Percentiles rank a stretch among this genome's conserved stretches.
Evolutionary conservation across 1,139 yeast species (phyloP).

Genomic region (Hyphopichia burtonii): DNA sequence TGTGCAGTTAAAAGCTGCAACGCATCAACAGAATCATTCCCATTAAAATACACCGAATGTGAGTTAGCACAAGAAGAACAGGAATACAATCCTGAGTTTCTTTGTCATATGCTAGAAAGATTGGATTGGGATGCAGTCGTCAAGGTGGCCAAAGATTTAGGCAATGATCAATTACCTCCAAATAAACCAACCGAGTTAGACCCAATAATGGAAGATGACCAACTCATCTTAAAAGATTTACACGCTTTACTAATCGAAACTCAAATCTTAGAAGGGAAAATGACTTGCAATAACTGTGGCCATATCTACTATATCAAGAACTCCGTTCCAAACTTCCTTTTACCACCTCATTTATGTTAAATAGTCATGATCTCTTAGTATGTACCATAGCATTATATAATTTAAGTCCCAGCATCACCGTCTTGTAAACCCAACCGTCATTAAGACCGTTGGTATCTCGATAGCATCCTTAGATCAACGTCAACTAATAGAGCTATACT

Average conservation of each 20-base stretch:
- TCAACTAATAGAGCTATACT: too few relatives aligned
- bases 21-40: conserved; percentile 73
- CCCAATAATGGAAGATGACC: conserved; percentile 57
- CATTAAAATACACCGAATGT: conserved; percentile 71
- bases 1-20: conserved; percentile 89
- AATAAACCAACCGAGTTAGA: conserved; percentile 62
- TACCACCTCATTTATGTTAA: conserved; percentile 79
- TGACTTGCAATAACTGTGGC: conserved; percentile 83
- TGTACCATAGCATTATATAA: background rate
- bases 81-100: conserved; percentile 81
- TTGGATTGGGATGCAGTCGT: conserved; percentile 86
- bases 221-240: conserved; percentile 66
- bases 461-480: too few relatives aligned
- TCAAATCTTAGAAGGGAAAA: conserved; percentile 80
- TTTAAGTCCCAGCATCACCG: too few relatives aligned
- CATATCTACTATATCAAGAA: conserved; percentile 89
- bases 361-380: background rate
- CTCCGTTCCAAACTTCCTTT: conserved; percentile 87
- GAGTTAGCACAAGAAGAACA: conserved; percentile 73
- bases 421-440: too few relatives aligned
- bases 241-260: conserved; percentile 82
- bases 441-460: too few relatives aligned
- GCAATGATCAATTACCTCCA: conserved; percentile 63
- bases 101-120: conserved; percentile 74
- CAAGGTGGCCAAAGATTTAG: conserved; percentile 72